phyloP scores from a whole-genome alignment of 2,329 filamentous ascomycete species.

The Aspergillus terreus region DNA sequence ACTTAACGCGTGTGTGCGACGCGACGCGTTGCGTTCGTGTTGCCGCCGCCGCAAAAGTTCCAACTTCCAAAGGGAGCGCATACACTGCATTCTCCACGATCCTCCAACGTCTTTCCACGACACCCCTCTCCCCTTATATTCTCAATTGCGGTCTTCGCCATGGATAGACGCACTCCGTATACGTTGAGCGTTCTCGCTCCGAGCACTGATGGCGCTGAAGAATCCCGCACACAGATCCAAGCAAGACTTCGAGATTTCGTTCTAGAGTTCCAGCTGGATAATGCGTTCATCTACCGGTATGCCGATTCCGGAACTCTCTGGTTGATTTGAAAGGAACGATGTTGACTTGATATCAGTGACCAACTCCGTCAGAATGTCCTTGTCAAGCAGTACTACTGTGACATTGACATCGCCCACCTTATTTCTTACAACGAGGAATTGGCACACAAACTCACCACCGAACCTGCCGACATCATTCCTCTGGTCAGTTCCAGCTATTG shows the following conservation, averaged over 20 bases:
- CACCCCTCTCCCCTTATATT: conserved; percentile 11
- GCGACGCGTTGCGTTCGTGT: conserved; percentile 34
- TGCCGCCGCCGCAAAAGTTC: conserved; percentile 22
- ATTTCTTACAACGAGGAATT: conserved; percentile 96
- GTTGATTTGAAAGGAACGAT: not conserved
- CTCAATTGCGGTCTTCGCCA: conserved; percentile 37
- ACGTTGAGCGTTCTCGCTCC: conserved; percentile 76
- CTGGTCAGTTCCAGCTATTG: conserved; percentile 56
- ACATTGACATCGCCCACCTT: conserved; percentile 90
- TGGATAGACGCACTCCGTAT: conserved; percentile 88
- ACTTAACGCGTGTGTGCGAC: conserved; percentile 39
- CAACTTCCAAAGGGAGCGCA: conserved; percentile 6
- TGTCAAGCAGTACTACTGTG: conserved; percentile 90
- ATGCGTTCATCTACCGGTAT: conserved; percentile 89
- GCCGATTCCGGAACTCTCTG: conserved; percentile 1
- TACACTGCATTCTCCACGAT: not conserved
- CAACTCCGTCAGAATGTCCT: conserved; percentile 94
- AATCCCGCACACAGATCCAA: conserved; percentile 69
- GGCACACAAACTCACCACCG: conserved; percentile 81
- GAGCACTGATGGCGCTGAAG: conserved; percentile 61
- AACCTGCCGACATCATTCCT: conserved; percentile 89
- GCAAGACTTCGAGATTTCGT: conserved; percentile 84
- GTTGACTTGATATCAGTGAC: conserved; percentile 57
- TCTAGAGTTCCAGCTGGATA: conserved; percentile 89
- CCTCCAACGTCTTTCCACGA: conserved; percentile 11